Percentiles rank a stretch among this genome's conserved stretches.
These are phyloP conservation scores for Pholiota molesta DNA, from an alignment of 768 basidiomycete species.

Conservation along the genomic window DNA sequence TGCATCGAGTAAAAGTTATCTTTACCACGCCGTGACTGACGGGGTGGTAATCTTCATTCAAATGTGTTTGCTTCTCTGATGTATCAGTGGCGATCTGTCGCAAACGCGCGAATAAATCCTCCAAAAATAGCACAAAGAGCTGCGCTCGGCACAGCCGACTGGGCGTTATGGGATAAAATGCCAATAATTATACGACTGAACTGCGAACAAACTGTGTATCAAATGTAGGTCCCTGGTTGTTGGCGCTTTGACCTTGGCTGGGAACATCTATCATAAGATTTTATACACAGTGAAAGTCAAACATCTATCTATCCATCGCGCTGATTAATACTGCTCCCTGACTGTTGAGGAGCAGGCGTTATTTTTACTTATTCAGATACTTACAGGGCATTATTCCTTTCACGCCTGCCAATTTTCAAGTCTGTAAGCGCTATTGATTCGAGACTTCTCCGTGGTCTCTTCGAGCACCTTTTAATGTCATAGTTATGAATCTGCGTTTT, in stretches of 20 bases:
- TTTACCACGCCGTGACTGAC: not conserved
- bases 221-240: not conserved
- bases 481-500: no score
- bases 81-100: not conserved
- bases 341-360: not conserved
- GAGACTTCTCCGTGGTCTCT: not conserved
- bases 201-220: not conserved
- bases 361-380: not conserved
- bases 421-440: not conserved
- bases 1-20: not conserved
- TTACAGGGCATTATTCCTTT: not conserved
- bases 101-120: not conserved
- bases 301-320: conserved; percentile 7
- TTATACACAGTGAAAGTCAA: not conserved
- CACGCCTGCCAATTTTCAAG: not conserved
- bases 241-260: not conserved
- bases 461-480: no score
- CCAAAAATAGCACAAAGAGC: not conserved
- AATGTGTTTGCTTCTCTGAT: not conserved
- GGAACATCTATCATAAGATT: conserved; percentile 1
- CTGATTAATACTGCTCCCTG: not conserved
- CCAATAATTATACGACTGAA: not conserved
- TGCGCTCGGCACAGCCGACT: not conserved
- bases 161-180: not conserved
- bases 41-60: not conserved